Percentiles rank a stretch among this genome's conserved stretches.
Evolutionary conservation across 2,329 filamentous ascomycete species (phyloP).

Genomic region (Exophiala aquamarina): DNA sequence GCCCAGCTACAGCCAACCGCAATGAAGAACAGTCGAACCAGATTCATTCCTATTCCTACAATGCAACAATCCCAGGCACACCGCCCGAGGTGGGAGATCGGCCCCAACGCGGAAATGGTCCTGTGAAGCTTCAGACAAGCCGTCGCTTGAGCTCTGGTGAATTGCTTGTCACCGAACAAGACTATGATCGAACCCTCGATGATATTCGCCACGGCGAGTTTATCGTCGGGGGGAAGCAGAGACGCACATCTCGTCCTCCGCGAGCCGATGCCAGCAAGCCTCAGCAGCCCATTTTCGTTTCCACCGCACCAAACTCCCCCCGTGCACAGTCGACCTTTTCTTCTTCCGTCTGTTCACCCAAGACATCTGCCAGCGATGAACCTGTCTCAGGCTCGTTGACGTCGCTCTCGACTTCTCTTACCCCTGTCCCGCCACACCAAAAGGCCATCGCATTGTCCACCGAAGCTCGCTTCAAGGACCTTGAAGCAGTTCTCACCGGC

Average conservation of each 20-base stretch:
- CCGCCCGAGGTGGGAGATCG: constrained; percentile 22
- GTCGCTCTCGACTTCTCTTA: constrained; percentile 5
- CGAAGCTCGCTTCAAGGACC: too few relatives aligned
- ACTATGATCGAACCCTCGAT: constrained; percentile 26
- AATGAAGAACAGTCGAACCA: constrained; percentile 1
- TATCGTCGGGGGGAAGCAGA: constrained; percentile 25
- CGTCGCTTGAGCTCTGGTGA: constrained; percentile 29
- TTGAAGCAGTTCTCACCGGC: too few relatives aligned
- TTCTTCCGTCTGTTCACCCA: constrained; percentile 6
- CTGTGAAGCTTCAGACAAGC: constrained; percentile 29
- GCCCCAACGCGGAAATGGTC: constrained; percentile 29
- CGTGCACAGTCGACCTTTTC: constrained; percentile 3
- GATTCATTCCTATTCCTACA: constrained; percentile 23
- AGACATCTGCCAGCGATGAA: constrained; percentile 8
- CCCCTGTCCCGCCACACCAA: not conserved
- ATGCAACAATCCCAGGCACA: constrained; percentile 21
- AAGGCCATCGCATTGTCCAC: not conserved
- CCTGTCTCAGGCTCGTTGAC: not conserved
- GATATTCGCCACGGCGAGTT: constrained; percentile 28
- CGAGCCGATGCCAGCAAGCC: constrained; percentile 1
- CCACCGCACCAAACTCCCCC: constrained; percentile 17
- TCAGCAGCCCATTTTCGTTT: constrained; percentile 7
- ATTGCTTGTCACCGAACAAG: constrained; percentile 24
- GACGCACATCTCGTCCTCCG: constrained; percentile 11
- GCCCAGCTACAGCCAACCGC: constrained; percentile 9